Conservation (phyloP, 2,329 filamentous ascomycete genomes). For the Xylariaceae sp. region DNA sequence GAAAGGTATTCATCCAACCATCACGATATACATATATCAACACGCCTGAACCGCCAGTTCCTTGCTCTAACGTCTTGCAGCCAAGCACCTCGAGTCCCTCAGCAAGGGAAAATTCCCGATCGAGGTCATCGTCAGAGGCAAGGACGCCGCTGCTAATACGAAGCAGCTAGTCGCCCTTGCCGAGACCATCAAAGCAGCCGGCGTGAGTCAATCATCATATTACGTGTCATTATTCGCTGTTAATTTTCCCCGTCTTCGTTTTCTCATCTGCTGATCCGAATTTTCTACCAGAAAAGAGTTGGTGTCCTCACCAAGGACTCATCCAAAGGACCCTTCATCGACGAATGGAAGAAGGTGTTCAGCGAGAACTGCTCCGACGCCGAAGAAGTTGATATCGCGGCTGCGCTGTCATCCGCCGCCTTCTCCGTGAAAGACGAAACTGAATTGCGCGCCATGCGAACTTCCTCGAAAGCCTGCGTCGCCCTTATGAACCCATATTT, state of each 20-base stretch:
- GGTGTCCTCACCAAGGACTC: constrained; percentile 81
- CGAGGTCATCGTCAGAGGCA: constrained; percentile 85
- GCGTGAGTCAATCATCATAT: constrained; percentile 53
- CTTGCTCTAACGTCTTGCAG: constrained; percentile 45
- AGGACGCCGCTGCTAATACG: constrained; percentile 85
- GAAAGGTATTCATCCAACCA: constrained; percentile 61
- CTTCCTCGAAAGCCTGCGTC: constrained; percentile 88
- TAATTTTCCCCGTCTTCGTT: background rate
- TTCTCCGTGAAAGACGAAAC: constrained; percentile 93
- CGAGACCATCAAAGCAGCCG: constrained; percentile 80
- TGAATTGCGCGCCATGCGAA: constrained; percentile 89
- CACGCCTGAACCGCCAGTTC: constrained; percentile 13
- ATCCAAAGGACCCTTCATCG: constrained; percentile 81
- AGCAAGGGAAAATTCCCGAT: constrained; percentile 90
- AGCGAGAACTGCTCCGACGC: constrained; percentile 74
- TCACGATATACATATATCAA: background rate
- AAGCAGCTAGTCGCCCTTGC: constrained; percentile 82
- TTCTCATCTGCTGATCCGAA: constrained; percentile 14
- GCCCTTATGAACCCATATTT: constrained; percentile 95
- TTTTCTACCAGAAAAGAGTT: constrained; percentile 66
- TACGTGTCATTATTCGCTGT: background rate
- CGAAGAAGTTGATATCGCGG: constrained; percentile 80
- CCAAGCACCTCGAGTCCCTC: constrained; percentile 85
- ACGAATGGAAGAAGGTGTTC: constrained; percentile 90
- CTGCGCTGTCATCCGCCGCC: constrained; percentile 74